Base-by-base conservation (phyloP, 2,329 filamentous ascomycete genomes). In the Colletotrichum viniferum region DNA sequence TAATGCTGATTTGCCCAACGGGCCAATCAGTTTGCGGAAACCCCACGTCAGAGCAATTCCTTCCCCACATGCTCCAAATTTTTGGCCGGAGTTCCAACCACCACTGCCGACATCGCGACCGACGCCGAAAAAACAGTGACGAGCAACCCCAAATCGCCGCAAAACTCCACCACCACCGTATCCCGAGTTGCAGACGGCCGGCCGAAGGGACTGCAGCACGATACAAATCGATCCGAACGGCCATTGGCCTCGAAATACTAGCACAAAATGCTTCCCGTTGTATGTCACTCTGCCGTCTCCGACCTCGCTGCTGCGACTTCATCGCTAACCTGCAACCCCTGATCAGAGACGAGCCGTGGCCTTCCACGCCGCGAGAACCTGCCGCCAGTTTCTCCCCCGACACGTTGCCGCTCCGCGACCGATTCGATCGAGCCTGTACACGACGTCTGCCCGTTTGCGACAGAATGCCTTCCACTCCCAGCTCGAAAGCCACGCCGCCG, bases 381-480 rank as follows among this genome's bases (percentile, higher is more conserved):
- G 38, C 67, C 86, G 89, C 68, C 87, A 93, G 75, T 87, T 93
- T 69, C 87, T 88, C 36, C 87, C 91, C 26, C 32, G 74, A 71
- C 74, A 70, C 21, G 61, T 73, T 12, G 52, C 64, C 52, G 55
- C 69, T 10, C 55, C 66, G 7, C 74, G 69, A 72, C 52, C 58
- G n/a, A 64, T 67, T 3, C 69, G 38, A 21, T 55, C 67, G 16
- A 73, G 69, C 14, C 70, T 73, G 64, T 76, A 71, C 34, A 68
- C 61, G 68, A 68, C 74, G 2, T 36, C 70, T 28, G 52, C 69
- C 28, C 80, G 81, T 67, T 65, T 69, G 32, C 81, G 82, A 69
- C 87, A 88, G 77, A 86, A 91, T 81, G 90, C 89, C 74, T 94
- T 94, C 80, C 91, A 91, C 73, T 89, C 92, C 3, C 90, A 94